Percentiles rank a stretch among this genome's conserved stretches.
These are phyloP conservation scores for Aspergillus panamensis DNA, from an alignment of 495 filamentous ascomycete species.

Conservation along the genomic window DNA sequence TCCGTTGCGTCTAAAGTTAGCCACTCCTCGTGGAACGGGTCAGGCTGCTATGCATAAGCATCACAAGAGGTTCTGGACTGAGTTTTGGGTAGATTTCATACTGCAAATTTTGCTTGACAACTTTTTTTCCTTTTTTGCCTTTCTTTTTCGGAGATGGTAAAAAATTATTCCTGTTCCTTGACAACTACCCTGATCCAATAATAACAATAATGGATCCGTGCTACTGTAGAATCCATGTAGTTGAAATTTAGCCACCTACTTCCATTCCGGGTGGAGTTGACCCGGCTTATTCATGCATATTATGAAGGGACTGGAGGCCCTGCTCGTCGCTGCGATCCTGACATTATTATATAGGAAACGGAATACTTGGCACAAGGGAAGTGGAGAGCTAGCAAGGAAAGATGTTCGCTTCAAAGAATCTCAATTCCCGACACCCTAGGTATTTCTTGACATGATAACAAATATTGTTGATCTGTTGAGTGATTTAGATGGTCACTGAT, in stretches of 20 bases:
- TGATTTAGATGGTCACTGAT: too few relatives aligned
- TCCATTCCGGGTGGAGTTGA: background rate
- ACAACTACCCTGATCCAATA: too few relatives aligned
- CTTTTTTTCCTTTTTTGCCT: background rate
- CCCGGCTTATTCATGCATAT: background rate
- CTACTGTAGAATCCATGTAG: background rate
- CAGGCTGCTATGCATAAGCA: slow-evolving; percentile 24
- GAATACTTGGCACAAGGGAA: background rate
- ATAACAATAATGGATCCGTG: too few relatives aligned
- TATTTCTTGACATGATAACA: background rate
- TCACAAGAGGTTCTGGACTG: background rate
- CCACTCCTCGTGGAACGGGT: slow-evolving; percentile 23
- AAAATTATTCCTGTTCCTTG: background rate
- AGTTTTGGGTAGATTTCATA: background rate
- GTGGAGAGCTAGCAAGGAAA: background rate
- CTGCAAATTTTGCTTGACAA: background rate
- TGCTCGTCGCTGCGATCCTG: background rate
- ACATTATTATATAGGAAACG: background rate
- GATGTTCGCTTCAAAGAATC: too few relatives aligned
- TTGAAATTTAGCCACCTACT: background rate
- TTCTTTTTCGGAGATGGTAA: background rate
- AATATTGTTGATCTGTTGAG: background rate
- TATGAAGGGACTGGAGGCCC: background rate
- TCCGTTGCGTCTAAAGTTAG: slow-evolving; percentile 18
- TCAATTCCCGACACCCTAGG: background rate